These are phyloP conservation scores for Trichoderma koningii DNA, from an alignment of 2,329 filamentous ascomycete genomes.

Conservation along the genomic window DNA sequence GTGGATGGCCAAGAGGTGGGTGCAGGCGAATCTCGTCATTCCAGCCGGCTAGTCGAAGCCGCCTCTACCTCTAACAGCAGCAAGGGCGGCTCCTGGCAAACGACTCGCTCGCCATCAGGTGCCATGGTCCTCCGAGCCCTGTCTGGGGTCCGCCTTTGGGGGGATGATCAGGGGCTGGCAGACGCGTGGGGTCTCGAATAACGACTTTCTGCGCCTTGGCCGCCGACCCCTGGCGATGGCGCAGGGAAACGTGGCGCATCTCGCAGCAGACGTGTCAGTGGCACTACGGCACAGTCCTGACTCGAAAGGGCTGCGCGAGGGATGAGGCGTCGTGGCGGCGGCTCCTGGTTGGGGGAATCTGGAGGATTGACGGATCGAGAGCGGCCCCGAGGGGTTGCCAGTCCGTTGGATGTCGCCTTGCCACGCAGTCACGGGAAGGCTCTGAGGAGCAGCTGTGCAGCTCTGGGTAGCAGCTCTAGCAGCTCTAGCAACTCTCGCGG, in stretches of 20 bases:
- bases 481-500: neutral
- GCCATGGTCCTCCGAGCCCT: slow-evolving; percentile 3
- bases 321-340: neutral
- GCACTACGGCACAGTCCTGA: slow-evolving; percentile 27
- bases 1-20: slow-evolving; percentile 3
- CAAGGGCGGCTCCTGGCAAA: neutral
- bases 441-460: slow-evolving; percentile 13
- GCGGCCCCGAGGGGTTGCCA: slow-evolving; percentile 6
- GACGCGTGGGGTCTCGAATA: slow-evolving; percentile 21
- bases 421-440: slow-evolving; percentile 9
- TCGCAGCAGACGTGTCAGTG: slow-evolving; percentile 26
- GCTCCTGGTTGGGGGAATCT: slow-evolving; percentile 15
- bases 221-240: slow-evolving; percentile 1
- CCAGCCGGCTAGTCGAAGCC: neutral
- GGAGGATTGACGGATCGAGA: slow-evolving; percentile 1
- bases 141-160: neutral
- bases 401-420: slow-evolving; percentile 16
- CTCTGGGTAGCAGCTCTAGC: neutral
- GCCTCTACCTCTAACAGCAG: neutral
- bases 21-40: slow-evolving; percentile 12
- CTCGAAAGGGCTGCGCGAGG: slow-evolving; percentile 23
- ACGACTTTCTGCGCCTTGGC: neutral
- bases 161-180: slow-evolving; percentile 26
- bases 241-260: slow-evolving; percentile 27
- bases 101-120: slow-evolving; percentile 12